Evolutionary conservation across 1,139 yeast genomes (phyloP).

Genomic region (Hyphopichia burtonii): DNA sequence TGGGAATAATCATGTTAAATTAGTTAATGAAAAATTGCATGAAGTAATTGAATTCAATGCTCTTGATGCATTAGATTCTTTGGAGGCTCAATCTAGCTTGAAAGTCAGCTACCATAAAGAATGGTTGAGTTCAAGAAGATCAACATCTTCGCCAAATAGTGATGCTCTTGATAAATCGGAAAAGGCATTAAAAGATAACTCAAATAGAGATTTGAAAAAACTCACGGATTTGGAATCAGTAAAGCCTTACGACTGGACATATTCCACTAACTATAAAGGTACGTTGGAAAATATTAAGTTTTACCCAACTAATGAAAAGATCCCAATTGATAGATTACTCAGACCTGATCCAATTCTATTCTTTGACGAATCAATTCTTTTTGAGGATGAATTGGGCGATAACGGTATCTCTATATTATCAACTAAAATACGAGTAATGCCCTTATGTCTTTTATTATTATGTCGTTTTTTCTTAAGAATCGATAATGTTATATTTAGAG

Average conservation of each 20-base stretch:
- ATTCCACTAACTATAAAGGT: constrained; percentile 78
- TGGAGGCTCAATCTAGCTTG: constrained; percentile 41
- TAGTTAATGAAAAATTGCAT: constrained; percentile 40
- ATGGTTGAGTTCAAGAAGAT: constrained; percentile 72
- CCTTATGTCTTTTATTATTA: constrained; percentile 67
- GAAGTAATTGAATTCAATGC: constrained; percentile 69
- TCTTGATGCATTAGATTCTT: constrained; percentile 73
- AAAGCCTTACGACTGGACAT: constrained; percentile 96
- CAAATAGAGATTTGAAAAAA: constrained; percentile 29
- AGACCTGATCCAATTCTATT: constrained; percentile 83
- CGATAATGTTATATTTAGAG: constrained; percentile 81
- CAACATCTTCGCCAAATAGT: constrained; percentile 16
- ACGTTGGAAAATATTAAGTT: constrained; percentile 30
- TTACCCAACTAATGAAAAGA: constrained; percentile 22
- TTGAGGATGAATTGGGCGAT: constrained; percentile 95
- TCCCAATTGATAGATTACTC: constrained; percentile 71
- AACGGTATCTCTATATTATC: constrained; percentile 83
- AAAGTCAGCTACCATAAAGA: constrained; percentile 84
- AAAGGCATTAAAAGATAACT: constrained; percentile 25
- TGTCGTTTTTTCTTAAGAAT: constrained; percentile 82
- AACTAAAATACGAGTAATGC: constrained; percentile 88
- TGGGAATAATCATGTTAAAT: constrained; percentile 75
- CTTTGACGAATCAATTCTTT: constrained; percentile 83
- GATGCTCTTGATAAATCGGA: constrained; percentile 27
- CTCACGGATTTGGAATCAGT: constrained; percentile 43